Percentiles rank a stretch among this genome's conserved stretches.
phyloP scores from a whole-genome alignment of 2,329 filamentous ascomycete species.

The Grosmannia huntii region DNA sequence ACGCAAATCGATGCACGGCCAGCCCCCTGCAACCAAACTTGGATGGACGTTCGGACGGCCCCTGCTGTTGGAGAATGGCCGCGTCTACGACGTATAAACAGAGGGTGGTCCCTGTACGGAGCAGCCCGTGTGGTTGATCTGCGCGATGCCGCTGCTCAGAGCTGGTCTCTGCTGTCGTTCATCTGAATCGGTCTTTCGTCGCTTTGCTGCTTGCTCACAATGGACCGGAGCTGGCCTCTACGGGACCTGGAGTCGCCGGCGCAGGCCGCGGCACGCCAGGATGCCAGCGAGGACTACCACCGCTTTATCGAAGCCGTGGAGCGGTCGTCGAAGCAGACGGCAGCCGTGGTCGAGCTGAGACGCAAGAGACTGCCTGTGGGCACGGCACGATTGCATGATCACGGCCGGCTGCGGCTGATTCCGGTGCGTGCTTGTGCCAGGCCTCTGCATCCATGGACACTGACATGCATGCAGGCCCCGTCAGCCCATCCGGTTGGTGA shows the following conservation, averaged over 20 bases:
- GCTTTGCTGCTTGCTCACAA: background rate
- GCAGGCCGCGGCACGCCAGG: background rate
- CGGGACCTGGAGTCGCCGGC: background rate
- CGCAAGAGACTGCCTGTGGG: slow-evolving; percentile 4
- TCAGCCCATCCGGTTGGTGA: slow-evolving; percentile 9
- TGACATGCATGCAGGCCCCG: slow-evolving; percentile 3
- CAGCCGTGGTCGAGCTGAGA: background rate
- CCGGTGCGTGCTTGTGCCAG: slow-evolving; percentile 1
- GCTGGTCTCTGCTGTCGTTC: background rate
- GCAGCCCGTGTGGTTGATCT: background rate
- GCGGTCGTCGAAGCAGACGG: background rate
- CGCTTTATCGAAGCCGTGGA: slow-evolving; percentile 8
- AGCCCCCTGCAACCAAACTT: background rate
- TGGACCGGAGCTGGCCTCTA: slow-evolving; percentile 6
- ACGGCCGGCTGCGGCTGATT: slow-evolving; percentile 8
- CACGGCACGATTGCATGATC: slow-evolving; percentile 8
- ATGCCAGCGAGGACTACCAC: slow-evolving; percentile 8
- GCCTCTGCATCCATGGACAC: background rate
- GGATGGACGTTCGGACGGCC: background rate
- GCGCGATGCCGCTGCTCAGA: background rate
- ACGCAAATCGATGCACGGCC: background rate
- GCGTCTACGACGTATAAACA: background rate
- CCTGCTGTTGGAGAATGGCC: background rate
- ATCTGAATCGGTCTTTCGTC: too few relatives aligned
- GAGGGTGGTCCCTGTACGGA: background rate